Conservation (phyloP, 345 rosid species). For the Corchorus olitorius region DNA sequence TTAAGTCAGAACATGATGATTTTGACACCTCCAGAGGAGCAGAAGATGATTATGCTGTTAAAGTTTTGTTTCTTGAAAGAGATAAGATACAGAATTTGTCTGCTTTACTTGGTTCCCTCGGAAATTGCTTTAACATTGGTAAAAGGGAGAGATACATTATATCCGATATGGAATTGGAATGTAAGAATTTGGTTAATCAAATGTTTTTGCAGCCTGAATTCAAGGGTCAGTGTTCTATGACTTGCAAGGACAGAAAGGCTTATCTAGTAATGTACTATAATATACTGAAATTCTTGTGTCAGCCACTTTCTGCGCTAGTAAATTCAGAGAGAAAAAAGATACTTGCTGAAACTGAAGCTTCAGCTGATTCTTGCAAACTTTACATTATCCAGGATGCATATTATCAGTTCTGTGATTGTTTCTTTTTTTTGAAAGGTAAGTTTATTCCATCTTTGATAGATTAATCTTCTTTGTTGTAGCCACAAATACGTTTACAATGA, state of each 20-base stretch:
- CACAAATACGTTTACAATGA: not conserved
- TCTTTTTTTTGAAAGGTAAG: conserved; percentile 55
- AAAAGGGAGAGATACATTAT: conserved; percentile 31
- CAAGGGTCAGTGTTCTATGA: conserved; percentile 25
- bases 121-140: conserved; percentile 37
- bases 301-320: conserved; percentile 71
- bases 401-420: conserved; percentile 55
- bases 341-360: conserved; percentile 43
- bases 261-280: conserved; percentile 45
- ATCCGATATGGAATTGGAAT: conserved; percentile 22
- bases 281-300: conserved; percentile 76
- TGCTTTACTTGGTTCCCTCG: conserved; percentile 44
- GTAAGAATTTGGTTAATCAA: conserved; percentile 24
- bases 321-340: conserved; percentile 58
- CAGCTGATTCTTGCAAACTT: conserved; percentile 43
- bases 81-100: conserved; percentile 44
- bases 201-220: conserved; percentile 29
- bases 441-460: conserved; percentile 8
- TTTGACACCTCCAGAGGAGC: conserved; percentile 29
- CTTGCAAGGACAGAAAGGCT: conserved; percentile 37
- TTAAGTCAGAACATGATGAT: conserved; percentile 39
- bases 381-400: conserved; percentile 55
- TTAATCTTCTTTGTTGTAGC: conserved; percentile 20
- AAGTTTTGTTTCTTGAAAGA: conserved; percentile 46
- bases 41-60: conserved; percentile 41